phyloP scores from a whole-genome alignment of 1,284 basidiomycete species.

The Tilletia indica region DNA sequence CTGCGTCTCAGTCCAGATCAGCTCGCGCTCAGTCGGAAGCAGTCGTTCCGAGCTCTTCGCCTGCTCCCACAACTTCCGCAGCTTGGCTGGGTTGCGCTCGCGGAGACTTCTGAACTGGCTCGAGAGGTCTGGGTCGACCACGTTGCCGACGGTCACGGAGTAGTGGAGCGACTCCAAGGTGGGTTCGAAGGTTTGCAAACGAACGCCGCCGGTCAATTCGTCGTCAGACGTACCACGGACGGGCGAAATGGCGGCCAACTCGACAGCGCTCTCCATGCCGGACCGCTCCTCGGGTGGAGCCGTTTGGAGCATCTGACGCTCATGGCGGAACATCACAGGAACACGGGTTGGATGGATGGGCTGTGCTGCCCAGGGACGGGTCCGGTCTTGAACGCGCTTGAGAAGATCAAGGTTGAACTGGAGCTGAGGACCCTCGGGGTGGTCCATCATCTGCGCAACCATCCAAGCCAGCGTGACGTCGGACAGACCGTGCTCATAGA shows the following conservation, averaged over 20 bases:
- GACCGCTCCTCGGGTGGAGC: not conserved
- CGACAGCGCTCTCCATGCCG: too few species aligned
- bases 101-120: constrained; percentile 6
- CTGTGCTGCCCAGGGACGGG: constrained; percentile 34
- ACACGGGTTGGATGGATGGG: constrained; percentile 27
- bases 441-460: constrained; percentile 40
- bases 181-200: not conserved
- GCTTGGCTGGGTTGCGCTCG: not conserved
- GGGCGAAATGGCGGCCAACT: too few species aligned
- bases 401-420: constrained; percentile 34
- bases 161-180: not conserved
- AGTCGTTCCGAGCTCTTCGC: not conserved
- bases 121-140: not conserved
- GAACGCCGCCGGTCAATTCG: not conserved
- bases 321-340: constrained; percentile 9
- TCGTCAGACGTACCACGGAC: too few species aligned
- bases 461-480: constrained; percentile 51
- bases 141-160: not conserved
- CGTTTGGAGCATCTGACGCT: constrained; percentile 1
- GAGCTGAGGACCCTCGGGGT: constrained; percentile 33
- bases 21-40: constrained; percentile 13
- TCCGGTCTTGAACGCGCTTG: constrained; percentile 30
- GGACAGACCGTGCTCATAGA: constrained; percentile 43
- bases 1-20: not conserved
- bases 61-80: not conserved